Percentiles rank a stretch among this genome's conserved stretches.
These are phyloP conservation scores for Podosphaera fusca DNA, from an alignment of 2,329 filamentous ascomycete genomes.

Conservation along the genomic window DNA sequence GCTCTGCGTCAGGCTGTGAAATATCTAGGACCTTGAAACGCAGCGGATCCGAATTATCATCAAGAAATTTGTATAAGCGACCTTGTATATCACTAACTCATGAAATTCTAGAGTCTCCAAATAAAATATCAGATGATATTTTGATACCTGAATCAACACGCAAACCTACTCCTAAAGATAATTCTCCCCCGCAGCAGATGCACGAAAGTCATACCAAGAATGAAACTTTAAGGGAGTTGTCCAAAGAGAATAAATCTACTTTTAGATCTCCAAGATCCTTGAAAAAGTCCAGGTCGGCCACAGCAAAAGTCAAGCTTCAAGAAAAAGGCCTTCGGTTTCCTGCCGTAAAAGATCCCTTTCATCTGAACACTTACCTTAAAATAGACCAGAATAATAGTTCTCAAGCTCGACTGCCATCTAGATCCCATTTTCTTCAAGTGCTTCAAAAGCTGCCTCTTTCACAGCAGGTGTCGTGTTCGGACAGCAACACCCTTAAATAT, in stretches of 20 bases:
- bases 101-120: not conserved
- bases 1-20: not conserved
- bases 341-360: constrained; percentile 53
- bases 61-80: not conserved
- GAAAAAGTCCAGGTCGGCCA: constrained; percentile 17
- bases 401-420: constrained; percentile 20
- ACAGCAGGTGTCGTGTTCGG: not conserved
- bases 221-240: not conserved
- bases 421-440: not conserved
- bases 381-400: constrained; percentile 41
- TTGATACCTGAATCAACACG: not conserved
- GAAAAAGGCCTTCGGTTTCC: constrained; percentile 37
- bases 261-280: constrained; percentile 15
- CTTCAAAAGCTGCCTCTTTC: not conserved
- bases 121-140: not conserved
- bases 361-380: constrained; percentile 36
- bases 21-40: not conserved
- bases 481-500: not conserved
- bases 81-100: not conserved
- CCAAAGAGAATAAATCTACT: not conserved
- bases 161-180: not conserved
- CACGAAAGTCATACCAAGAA: not conserved
- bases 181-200: not conserved
- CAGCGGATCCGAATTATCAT: not conserved
- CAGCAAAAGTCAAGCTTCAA: constrained; percentile 3